These are phyloP conservation scores for Leccinum brunneo-olivaceum DNA, from an alignment of 1,284 basidiomycete genomes.

Conservation along the genomic window DNA sequence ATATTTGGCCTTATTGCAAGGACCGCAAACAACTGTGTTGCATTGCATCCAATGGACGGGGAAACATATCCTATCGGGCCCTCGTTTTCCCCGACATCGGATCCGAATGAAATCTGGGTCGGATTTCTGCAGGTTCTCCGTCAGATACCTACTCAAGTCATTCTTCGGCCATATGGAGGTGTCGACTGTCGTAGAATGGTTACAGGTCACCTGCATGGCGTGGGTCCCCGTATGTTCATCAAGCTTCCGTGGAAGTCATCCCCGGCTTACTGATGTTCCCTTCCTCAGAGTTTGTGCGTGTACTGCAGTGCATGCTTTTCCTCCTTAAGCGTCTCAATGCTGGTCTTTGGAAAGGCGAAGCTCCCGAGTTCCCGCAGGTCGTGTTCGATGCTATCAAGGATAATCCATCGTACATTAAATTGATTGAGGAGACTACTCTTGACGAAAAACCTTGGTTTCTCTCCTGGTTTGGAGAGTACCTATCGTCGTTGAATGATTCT, in stretches of 20 bases:
- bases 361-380: conserved; percentile 61
- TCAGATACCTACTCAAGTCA: conserved; percentile 43
- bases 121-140: conserved; percentile 45
- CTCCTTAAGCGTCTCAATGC: conserved; percentile 48
- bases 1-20: conserved; percentile 27
- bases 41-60: conserved; percentile 5
- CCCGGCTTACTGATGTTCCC: background rate
- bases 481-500: conserved; percentile 47
- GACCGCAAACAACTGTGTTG: conserved; percentile 3
- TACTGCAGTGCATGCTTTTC: conserved; percentile 55
- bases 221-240: conserved; percentile 50
- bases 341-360: conserved; percentile 62
- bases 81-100: conserved; percentile 30
- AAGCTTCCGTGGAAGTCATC: background rate
- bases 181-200: conserved; percentile 47
- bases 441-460: conserved; percentile 43
- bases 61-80: conserved; percentile 4
- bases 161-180: conserved; percentile 33
- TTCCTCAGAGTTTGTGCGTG: conserved; percentile 53
- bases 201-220: conserved; percentile 57
- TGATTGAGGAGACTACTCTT: conserved; percentile 37
- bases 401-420: conserved; percentile 54
- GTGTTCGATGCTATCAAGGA: conserved; percentile 80
- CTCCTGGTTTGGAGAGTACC: conserved; percentile 50
- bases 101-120: conserved; percentile 47